A percentile compares a stretch with the other conserved stretches of the same genome.
Evolutionary conservation across 495 filamentous ascomycete genomes (phyloP).

Genomic region (Cercophora samala): DNA sequence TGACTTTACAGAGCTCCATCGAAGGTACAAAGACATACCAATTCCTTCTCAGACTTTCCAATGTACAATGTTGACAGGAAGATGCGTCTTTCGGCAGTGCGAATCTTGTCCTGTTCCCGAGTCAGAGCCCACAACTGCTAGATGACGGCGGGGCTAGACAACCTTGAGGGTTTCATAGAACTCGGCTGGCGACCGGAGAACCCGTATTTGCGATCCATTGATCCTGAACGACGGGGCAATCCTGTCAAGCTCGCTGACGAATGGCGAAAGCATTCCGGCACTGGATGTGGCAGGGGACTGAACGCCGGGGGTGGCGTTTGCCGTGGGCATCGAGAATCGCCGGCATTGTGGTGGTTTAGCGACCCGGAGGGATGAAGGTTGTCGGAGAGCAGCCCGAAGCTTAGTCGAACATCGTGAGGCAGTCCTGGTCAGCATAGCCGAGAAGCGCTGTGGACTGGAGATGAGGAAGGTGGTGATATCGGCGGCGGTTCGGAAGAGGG

Average conservation of each 20-base stretch:
- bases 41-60: conserved; percentile 86
- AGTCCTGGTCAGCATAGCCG: conserved; percentile 38
- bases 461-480: conserved; percentile 12
- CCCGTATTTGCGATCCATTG: conserved; percentile 70
- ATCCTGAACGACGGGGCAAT: conserved; percentile 88
- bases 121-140: conserved; percentile 5
- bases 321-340: conserved; percentile 43
- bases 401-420: conserved; percentile 34
- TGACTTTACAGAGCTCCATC: neutral
- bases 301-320: conserved; percentile 28
- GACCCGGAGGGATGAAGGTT: conserved; percentile 30
- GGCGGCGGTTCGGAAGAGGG: conserved; percentile 11
- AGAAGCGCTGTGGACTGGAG: conserved; percentile 3
- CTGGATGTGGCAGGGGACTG: conserved; percentile 25
- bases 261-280: conserved; percentile 55
- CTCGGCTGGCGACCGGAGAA: conserved; percentile 72
- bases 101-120: conserved; percentile 62
- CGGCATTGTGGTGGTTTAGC: conserved; percentile 36
- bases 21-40: conserved; percentile 47
- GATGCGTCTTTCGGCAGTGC: conserved; percentile 69
- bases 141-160: neutral
- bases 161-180: conserved; percentile 84
- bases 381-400: conserved; percentile 25
- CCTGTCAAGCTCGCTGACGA: conserved; percentile 79
- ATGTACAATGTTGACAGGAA: conserved; percentile 96